Conservation (phyloP, 2,329 filamentous ascomycete species). For the Fusarium sp. region DNA sequence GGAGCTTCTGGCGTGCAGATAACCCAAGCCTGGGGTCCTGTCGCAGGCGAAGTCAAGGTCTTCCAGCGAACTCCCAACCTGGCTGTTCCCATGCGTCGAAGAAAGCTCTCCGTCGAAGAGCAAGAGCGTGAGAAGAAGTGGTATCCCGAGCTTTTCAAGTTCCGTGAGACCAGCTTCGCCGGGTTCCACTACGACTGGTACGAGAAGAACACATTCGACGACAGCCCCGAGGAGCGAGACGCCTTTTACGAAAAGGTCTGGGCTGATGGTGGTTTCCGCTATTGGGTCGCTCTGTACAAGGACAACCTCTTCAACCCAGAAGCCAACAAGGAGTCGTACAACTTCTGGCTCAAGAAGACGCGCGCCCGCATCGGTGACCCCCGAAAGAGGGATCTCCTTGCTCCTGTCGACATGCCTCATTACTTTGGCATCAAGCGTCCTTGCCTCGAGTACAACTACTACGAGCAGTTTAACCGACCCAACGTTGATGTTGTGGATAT, state of each 20-base stretch:
- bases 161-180: constrained; percentile 65
- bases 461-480: constrained; percentile 59
- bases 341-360: constrained; percentile 67
- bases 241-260: constrained; percentile 62
- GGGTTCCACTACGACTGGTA: constrained; percentile 70
- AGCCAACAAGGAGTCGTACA: constrained; percentile 65
- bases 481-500: constrained; percentile 58
- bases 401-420: constrained; percentile 64
- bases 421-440: constrained; percentile 66
- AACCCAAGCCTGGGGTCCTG: constrained; percentile 68
- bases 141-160: constrained; percentile 64
- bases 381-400: constrained; percentile 61
- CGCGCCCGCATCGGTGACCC: constrained; percentile 63
- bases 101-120: constrained; percentile 50
- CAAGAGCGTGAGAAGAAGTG: constrained; percentile 58
- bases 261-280: constrained; percentile 65
- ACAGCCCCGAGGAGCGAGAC: constrained; percentile 61
- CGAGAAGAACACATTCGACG: constrained; percentile 67
- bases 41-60: constrained; percentile 65
- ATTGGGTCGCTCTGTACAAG: constrained; percentile 66
- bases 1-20: constrained; percentile 75
- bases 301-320: constrained; percentile 60
- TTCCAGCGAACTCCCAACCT: constrained; percentile 77
- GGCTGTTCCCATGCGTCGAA: constrained; percentile 70
- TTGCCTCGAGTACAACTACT: constrained; percentile 58